Evolutionary conservation across 768 basidiomycete species (phyloP).

Genomic region (Panaeolus cyanescens): DNA sequence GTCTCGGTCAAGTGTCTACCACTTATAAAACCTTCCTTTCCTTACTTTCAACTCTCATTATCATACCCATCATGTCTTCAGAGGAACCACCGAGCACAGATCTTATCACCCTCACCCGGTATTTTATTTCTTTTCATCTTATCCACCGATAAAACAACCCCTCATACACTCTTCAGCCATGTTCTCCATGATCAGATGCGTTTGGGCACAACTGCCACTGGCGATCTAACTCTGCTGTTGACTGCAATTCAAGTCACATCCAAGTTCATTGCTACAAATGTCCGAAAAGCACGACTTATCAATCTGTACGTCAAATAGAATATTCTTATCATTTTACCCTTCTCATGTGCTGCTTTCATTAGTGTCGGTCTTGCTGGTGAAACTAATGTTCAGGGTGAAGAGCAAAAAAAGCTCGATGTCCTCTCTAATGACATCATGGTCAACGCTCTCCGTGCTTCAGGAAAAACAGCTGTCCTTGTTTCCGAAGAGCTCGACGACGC

Average conservation of each 20-base stretch:
- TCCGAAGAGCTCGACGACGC: slow-evolving; percentile 95
- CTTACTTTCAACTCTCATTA: slow-evolving; percentile 22
- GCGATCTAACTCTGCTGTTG: slow-evolving; percentile 92
- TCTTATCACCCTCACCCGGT: slow-evolving; percentile 93
- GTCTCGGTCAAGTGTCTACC: slow-evolving; percentile 4
- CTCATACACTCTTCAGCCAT: slow-evolving; percentile 53
- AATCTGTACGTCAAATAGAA: slow-evolving; percentile 71
- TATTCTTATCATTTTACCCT: neutral
- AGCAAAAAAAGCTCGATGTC: slow-evolving; percentile 99
- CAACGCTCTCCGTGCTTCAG: slow-evolving; percentile 93
- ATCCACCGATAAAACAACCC: slow-evolving; percentile 9
- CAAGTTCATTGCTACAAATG: slow-evolving; percentile 98
- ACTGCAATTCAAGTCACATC: slow-evolving; percentile 95
- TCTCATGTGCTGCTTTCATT: slow-evolving; percentile 9
- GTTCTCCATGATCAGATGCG: slow-evolving; percentile 85
- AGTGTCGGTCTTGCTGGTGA: slow-evolving; percentile 98
- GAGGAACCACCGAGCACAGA: slow-evolving; percentile 82
- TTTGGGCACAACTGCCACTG: slow-evolving; percentile 81
- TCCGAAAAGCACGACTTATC: slow-evolving; percentile 94
- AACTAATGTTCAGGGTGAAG: slow-evolving; percentile 96
- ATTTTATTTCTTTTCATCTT: slow-evolving; percentile 19
- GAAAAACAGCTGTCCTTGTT: slow-evolving; percentile 95
- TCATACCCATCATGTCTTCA: slow-evolving; percentile 48
- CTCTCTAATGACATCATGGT: slow-evolving; percentile 99
- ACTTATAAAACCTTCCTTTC: slow-evolving; percentile 12